These are phyloP conservation scores for Paecilomyces sp. DNA, from an alignment of 2,329 filamentous ascomycete species.

Conservation along the genomic window DNA sequence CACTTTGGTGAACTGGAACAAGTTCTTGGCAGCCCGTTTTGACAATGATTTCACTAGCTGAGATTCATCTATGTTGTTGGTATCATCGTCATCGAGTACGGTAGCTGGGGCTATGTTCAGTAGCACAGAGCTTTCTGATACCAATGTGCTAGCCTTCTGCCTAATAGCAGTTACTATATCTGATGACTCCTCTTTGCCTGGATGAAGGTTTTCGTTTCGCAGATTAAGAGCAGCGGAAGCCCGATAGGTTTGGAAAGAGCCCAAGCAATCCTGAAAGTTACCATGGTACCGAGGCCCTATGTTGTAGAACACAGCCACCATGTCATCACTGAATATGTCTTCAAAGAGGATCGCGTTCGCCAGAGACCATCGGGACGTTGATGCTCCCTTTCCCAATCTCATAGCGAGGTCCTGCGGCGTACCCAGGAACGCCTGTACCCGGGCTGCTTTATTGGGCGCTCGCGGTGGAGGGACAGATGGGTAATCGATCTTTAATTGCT, in stretches of 20 bases:
- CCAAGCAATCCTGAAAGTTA: conserved; percentile 93
- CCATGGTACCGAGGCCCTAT: conserved; percentile 87
- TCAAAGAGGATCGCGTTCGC: conserved; percentile 86
- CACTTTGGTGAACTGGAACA: conserved; percentile 63
- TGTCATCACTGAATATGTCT: conserved; percentile 80
- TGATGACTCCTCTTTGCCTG: conserved; percentile 82
- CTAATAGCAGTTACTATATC: conserved; percentile 87
- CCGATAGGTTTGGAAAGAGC: conserved; percentile 92
- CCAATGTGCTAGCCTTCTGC: conserved; percentile 70
- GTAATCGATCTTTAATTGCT: conserved; percentile 85
- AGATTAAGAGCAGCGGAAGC: conserved; percentile 86
- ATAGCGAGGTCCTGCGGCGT: conserved; percentile 83
- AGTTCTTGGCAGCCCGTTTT: conserved; percentile 58
- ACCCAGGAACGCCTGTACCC: conserved; percentile 86
- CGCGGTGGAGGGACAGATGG: conserved; percentile 65
- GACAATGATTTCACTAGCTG: conserved; percentile 72
- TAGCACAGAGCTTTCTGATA: conserved; percentile 74
- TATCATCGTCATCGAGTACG: conserved; percentile 73
- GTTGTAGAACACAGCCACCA: conserved; percentile 82
- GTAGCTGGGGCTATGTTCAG: conserved; percentile 76
- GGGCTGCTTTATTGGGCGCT: conserved; percentile 42
- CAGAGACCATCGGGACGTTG: conserved; percentile 78
- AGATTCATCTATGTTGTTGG: conserved; percentile 63
- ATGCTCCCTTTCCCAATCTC: conserved; percentile 63
- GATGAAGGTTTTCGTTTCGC: conserved; percentile 83